These are phyloP conservation scores for Curvularia hawaiiensis DNA, from an alignment of 2,329 filamentous ascomycete species.

Conservation along the genomic window DNA sequence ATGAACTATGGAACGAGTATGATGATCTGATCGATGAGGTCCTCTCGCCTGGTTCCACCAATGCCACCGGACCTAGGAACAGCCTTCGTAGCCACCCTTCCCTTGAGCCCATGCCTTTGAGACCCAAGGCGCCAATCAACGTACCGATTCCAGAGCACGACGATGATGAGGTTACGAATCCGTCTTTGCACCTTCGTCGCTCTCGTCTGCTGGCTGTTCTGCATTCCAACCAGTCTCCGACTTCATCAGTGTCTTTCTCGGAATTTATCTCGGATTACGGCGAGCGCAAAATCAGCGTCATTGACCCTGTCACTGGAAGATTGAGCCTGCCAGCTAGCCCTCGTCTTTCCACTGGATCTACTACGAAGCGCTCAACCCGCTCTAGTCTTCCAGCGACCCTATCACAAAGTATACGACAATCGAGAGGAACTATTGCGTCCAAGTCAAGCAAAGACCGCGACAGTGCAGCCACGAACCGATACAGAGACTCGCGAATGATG, in stretches of 20 bases:
- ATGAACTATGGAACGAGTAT: slow-evolving; percentile 95
- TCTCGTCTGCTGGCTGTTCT: slow-evolving; percentile 58
- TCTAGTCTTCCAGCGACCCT: slow-evolving; percentile 44
- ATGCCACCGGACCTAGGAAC: slow-evolving; percentile 12
- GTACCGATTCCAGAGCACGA: slow-evolving; percentile 39
- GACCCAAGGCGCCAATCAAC: slow-evolving; percentile 26
- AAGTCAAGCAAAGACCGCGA: slow-evolving; percentile 44
- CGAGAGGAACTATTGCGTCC: slow-evolving; percentile 38
- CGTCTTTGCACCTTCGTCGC: slow-evolving; percentile 53
- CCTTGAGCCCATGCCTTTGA: slow-evolving; percentile 38
- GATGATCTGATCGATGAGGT: slow-evolving; percentile 83
- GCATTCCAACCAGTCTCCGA: slow-evolving; percentile 55
- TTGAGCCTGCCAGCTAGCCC: slow-evolving; percentile 43
- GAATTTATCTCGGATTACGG: slow-evolving; percentile 60
- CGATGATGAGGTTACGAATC: slow-evolving; percentile 30
- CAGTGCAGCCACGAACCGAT: slow-evolving; percentile 37
- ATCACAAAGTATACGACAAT: slow-evolving; percentile 38
- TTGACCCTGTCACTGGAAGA: slow-evolving; percentile 47
- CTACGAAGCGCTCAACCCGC: slow-evolving; percentile 38
- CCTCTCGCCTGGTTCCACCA: slow-evolving; percentile 52
- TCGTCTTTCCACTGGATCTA: slow-evolving; percentile 38
- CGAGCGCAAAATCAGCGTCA: slow-evolving; percentile 46
- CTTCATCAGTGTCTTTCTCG: slow-evolving; percentile 59
- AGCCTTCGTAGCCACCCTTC: slow-evolving; percentile 31
- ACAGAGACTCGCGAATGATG: slow-evolving; percentile 64